phyloP scores from a whole-genome alignment of 75 land plant species.

The Pinus albicaulis region DNA sequence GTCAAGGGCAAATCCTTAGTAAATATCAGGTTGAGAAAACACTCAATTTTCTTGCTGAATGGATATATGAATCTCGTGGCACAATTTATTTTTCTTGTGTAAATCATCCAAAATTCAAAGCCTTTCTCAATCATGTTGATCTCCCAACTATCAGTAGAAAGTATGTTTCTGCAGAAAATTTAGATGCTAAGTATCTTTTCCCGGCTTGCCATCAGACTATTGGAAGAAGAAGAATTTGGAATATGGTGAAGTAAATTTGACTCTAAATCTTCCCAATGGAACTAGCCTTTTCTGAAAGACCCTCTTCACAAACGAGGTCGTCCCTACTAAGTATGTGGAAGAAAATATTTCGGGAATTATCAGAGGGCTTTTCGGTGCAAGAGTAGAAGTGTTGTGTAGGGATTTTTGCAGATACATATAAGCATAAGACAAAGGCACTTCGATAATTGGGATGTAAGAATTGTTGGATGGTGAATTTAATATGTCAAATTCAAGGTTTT shows the following conservation, averaged over 20 bases:
- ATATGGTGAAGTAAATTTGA: slow-evolving; percentile 53
- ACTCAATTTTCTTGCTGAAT: slow-evolving; percentile 67
- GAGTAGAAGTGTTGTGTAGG: too few relatives aligned
- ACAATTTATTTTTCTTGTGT: slow-evolving; percentile 68
- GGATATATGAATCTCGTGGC: slow-evolving; percentile 86
- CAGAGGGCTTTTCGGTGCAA: too few relatives aligned
- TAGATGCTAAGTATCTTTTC: slow-evolving; percentile 81
- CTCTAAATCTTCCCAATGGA: slow-evolving; percentile 81
- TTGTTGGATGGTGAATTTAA: too few relatives aligned
- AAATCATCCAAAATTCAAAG: slow-evolving; percentile 83
- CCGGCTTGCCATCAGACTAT: slow-evolving; percentile 73
- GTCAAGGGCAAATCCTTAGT: slow-evolving; percentile 41
- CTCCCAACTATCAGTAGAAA: slow-evolving; percentile 55
- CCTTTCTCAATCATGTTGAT: slow-evolving; percentile 71
- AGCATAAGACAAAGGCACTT: too few relatives aligned
- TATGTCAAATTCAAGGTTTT: too few relatives aligned
- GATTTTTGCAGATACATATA: too few relatives aligned
- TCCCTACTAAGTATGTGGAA: too few relatives aligned
- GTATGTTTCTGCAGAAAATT: slow-evolving; percentile 41
- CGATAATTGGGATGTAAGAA: too few relatives aligned
- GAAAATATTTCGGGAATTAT: too few relatives aligned
- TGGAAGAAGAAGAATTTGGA: slow-evolving; percentile 26
- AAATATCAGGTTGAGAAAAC: slow-evolving; percentile 59
- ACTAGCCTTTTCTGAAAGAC: too few relatives aligned
- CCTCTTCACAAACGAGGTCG: too few relatives aligned